A percentile compares a stretch with the other conserved stretches of the same genome.
Evolutionary conservation across 768 basidiomycete species (phyloP).

Genomic region (Leucocoprinus leucothites): DNA sequence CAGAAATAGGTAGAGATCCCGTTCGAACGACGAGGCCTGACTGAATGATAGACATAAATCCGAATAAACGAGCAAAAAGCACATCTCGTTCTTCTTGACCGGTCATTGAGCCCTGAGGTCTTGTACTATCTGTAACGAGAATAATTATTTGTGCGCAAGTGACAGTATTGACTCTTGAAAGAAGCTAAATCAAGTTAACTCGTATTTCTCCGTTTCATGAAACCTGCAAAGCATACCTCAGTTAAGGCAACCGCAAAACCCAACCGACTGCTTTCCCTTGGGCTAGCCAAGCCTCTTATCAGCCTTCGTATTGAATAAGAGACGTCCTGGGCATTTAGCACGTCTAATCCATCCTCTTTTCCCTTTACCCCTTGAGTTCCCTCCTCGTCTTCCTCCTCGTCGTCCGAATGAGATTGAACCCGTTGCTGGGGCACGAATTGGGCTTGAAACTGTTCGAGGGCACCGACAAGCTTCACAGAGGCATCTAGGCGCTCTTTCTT

Average conservation of each 20-base stretch:
- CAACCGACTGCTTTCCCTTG: conserved; percentile 88
- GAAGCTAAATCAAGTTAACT: conserved; percentile 47
- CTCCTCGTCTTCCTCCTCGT: conserved; percentile 46
- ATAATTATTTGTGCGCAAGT: conserved; percentile 73
- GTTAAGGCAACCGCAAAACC: conserved; percentile 96
- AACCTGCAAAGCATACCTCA: conserved; percentile 55
- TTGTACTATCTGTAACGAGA: conserved; percentile 71
- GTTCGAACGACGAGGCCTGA: conserved; percentile 77
- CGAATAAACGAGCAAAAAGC: conserved; percentile 90
- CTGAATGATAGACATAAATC: conserved; percentile 79
- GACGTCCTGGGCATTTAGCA: conserved; percentile 84
- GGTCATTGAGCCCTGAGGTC: conserved; percentile 71
- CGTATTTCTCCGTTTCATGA: conserved; percentile 1
- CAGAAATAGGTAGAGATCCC: conserved; percentile 48
- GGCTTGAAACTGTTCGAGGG: conserved; percentile 84
- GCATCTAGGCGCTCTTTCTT: conserved; percentile 82
- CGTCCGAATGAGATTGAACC: conserved; percentile 33
- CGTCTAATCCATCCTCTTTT: conserved; percentile 52
- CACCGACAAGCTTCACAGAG: conserved; percentile 76
- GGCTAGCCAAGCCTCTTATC: conserved; percentile 85
- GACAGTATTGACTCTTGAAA: conserved; percentile 75
- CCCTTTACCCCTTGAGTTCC: conserved; percentile 31
- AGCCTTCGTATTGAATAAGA: conserved; percentile 88
- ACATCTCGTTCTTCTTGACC: conserved; percentile 93
- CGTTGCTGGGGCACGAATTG: conserved; percentile 47